Conservation (phyloP, 2,329 filamentous ascomycete genomes). For the Xylariaceae sp. region DNA sequence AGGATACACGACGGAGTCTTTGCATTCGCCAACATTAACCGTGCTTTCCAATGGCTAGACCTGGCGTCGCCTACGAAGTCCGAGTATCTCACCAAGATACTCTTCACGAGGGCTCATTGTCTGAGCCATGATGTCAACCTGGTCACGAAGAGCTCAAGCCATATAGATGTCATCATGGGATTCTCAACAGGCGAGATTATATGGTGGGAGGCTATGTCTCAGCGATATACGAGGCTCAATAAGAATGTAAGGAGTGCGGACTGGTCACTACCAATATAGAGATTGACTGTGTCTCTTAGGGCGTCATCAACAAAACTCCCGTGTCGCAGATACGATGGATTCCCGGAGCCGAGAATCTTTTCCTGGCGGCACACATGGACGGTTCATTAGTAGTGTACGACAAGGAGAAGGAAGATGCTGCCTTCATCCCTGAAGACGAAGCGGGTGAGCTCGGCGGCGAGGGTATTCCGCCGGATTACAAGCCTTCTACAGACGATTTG, state of each 20-base stretch:
- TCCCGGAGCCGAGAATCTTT: slow-evolving; percentile 87
- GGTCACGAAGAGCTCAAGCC: slow-evolving; percentile 69
- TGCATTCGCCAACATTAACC: slow-evolving; percentile 91
- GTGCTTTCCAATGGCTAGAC: slow-evolving; percentile 94
- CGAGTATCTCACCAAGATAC: slow-evolving; percentile 89
- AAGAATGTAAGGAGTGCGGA: slow-evolving; percentile 67
- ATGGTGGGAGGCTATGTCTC: slow-evolving; percentile 96
- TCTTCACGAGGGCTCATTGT: slow-evolving; percentile 95
- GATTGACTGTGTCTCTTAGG: slow-evolving; percentile 42
- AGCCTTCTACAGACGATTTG: slow-evolving; percentile 46
- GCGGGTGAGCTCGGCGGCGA: slow-evolving; percentile 27
- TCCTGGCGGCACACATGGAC: slow-evolving; percentile 87
- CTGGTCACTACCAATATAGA: neutral
- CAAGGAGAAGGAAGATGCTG: slow-evolving; percentile 75
- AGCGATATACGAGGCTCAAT: slow-evolving; percentile 91
- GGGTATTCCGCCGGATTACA: slow-evolving; percentile 34
- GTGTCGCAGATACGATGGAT: slow-evolving; percentile 90
- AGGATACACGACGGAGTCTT: slow-evolving; percentile 74
- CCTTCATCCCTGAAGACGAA: slow-evolving; percentile 18
- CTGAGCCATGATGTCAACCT: slow-evolving; percentile 90
- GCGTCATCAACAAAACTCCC: slow-evolving; percentile 78
- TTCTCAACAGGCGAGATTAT: slow-evolving; percentile 96
- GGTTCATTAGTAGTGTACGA: slow-evolving; percentile 90
- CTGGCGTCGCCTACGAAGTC: slow-evolving; percentile 71
- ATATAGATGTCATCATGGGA: slow-evolving; percentile 89